Base-by-base conservation (phyloP, 148 eudicot genomes). In the Nepenthes gracilis region DNA sequence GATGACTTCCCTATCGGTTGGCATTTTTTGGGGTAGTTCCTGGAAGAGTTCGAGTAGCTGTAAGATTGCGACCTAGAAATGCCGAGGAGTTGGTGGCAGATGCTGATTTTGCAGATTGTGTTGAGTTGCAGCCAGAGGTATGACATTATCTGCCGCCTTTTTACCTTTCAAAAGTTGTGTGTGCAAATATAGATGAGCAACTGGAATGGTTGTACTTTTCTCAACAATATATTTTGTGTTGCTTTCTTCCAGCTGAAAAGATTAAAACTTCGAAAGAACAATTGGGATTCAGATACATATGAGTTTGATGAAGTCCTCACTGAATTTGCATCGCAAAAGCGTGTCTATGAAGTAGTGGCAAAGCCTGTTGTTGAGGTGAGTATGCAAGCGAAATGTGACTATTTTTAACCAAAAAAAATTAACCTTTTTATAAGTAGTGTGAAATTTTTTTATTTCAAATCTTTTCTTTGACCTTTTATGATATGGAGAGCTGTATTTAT, bases 61-160 rank as follows among this genome's bases (percentile, higher is more conserved):
- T 91, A 63, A 83, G 97, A 73, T 68, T 91, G 65, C 66, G 97
- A 43, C 97, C 97, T 38, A 76, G 80, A 65, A 91, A 83, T 67
- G 82, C 82, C 9, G 96, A 91, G 75, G 97, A 91, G 84, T 72
- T 64, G 55, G 72, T 75, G 56, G 75, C 96, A 6, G 97, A 91
- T 83, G 89, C 96, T 76, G 97, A 91, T 87, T 91, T 91, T 80
- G 95, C 97, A 64, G 97, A 91, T 67, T 91, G 97, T 65, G 96
- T 91, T 32, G 96, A 91, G 68, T 70, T 87, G 72, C 96, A 83
- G 67, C 96, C 96, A 33, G 96, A 91, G 96, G 96, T 91, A 34
- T 23, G 23, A 23, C 23, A 23, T 40, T 15, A 48, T 35, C 33
- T 54, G 36, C 11, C 12, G 34, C 36, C 38, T 36, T 54, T 49